Percentiles rank a stretch among this genome's conserved stretches.
phyloP scores from a whole-genome alignment of 2,329 filamentous ascomycete species.

The Aspergillus fischeri region DNA sequence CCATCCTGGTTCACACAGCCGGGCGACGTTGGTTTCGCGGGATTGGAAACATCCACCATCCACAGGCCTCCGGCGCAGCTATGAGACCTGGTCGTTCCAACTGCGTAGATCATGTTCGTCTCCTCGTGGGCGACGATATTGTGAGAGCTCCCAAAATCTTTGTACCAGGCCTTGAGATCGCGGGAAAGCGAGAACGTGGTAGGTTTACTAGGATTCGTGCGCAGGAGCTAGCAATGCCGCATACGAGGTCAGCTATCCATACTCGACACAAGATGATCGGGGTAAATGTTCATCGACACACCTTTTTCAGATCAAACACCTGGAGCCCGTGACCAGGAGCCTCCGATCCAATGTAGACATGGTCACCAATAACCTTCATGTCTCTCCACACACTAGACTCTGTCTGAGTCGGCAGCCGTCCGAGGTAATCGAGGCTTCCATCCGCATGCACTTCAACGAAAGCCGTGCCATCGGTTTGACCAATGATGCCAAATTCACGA shows the following conservation, averaged over 20 bases:
- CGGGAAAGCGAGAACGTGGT: slow-evolving; percentile 5
- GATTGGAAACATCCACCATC: slow-evolving; percentile 18
- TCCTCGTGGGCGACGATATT: slow-evolving; percentile 17
- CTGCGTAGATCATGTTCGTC: slow-evolving; percentile 15
- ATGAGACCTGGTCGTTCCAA: slow-evolving; percentile 12
- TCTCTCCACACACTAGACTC: slow-evolving; percentile 10
- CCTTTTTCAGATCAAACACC: slow-evolving; percentile 18
- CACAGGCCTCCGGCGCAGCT: slow-evolving; percentile 14
- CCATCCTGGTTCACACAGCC: slow-evolving; percentile 16
- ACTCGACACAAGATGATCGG: neutral
- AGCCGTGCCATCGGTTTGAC: slow-evolving; percentile 15
- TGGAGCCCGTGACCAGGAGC: slow-evolving; percentile 14
- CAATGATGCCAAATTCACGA: slow-evolving; percentile 16
- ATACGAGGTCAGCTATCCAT: neutral
- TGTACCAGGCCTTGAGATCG: slow-evolving; percentile 16
- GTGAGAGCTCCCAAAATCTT: slow-evolving; percentile 17
- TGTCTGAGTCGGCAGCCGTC: slow-evolving; percentile 15
- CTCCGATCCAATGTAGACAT: slow-evolving; percentile 17
- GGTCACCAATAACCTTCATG: slow-evolving; percentile 15
- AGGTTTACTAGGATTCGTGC: slow-evolving; percentile 1
- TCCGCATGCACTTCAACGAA: slow-evolving; percentile 14
- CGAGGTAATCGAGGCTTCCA: slow-evolving; percentile 15
- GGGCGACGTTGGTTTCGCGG: slow-evolving; percentile 12
- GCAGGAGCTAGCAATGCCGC: neutral
- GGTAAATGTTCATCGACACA: neutral